Evolutionary conservation across 1,284 basidiomycete genomes (phyloP).

Genomic region (Mycena sp.): DNA sequence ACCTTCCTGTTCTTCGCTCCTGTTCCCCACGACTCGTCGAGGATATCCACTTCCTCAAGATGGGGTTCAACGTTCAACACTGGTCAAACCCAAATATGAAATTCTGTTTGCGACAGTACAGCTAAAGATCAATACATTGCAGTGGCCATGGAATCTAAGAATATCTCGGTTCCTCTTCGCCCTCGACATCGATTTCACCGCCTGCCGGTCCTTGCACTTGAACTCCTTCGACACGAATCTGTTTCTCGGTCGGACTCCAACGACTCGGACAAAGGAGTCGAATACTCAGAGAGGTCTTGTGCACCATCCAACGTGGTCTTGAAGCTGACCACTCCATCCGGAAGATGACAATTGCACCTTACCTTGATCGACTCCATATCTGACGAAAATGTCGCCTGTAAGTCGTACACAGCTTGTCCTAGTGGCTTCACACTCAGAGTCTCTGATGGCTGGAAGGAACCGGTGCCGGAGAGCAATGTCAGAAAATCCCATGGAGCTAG

Average conservation of each 20-base stretch:
- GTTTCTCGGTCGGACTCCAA: too few species aligned
- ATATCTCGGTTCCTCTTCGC: not conserved
- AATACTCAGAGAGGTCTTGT: not conserved
- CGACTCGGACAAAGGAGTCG: not conserved
- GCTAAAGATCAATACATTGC: too few species aligned
- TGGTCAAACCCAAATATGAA: too few species aligned
- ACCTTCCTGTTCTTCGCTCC: too few species aligned
- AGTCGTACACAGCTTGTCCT: not conserved
- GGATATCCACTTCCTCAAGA: too few species aligned
- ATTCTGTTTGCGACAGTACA: too few species aligned
- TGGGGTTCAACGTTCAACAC: too few species aligned
- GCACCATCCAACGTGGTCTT: constrained; percentile 3
- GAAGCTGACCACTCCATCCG: constrained; percentile 7
- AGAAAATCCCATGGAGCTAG: not conserved
- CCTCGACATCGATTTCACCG: not conserved
- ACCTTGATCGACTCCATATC: not conserved
- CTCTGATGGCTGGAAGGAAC: not conserved
- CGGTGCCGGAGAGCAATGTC: not conserved
- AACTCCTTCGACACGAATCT: not conserved
- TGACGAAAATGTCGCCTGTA: not conserved
- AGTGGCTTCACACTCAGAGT: not conserved
- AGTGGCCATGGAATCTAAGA: too few species aligned
- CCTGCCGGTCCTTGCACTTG: not conserved
- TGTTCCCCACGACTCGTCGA: too few species aligned
- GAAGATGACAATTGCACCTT: not conserved